Evolutionary conservation across 78 protist species (phyloP), one percentile per base, ranked within the genome.

Genomic region (Bodo saltans): DNA sequence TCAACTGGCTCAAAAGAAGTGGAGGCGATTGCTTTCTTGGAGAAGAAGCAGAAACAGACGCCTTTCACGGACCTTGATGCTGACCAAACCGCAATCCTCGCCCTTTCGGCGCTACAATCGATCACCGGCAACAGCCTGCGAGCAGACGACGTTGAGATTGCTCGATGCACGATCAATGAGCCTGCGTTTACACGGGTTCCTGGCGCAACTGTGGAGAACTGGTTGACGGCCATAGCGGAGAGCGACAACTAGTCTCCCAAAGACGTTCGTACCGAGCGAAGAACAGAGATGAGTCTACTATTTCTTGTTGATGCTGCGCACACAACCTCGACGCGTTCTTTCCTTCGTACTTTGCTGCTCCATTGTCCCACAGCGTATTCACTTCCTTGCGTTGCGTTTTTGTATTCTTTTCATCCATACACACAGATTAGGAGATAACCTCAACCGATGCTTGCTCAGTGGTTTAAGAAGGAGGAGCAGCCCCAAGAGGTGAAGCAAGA

Each of bases 1-100:
- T 76, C 95, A 8, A 90, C 95, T 0, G 99, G 99, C 35, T 90
- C 70, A 30, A 96, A 96, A 88, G 98, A 93, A 42, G 92, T 75
- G 70, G 99, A 97, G 79, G 96, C 97, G 11, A 89, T 85, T 79
- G 94, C 94, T 67, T 88, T 90, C 42, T 83, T 97, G 28, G 99
- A 97, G 84, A 97, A 97, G 97, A 89, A 90, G 81, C 78, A 94
- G 79, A 95, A 95, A 90, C 70, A 85, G 29, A 80, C 87, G 39
- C 92, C 94, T 11, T 47, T 47, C 60, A 17, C n/a, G n/a, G 70
- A 84, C 42, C 84, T 92, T 75, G 17, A 42, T n/a, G 8, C 30
- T 69, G 93, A 93, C 42, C 95, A 91, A 72, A 91, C 94, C 33
- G 74, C 90, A 37, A 79, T 84, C 85, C 76, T 41, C 38, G 32